These are phyloP conservation scores for Penicillium bialowiezense DNA, from an alignment of 495 filamentous ascomycete genomes.

Conservation along the genomic window DNA sequence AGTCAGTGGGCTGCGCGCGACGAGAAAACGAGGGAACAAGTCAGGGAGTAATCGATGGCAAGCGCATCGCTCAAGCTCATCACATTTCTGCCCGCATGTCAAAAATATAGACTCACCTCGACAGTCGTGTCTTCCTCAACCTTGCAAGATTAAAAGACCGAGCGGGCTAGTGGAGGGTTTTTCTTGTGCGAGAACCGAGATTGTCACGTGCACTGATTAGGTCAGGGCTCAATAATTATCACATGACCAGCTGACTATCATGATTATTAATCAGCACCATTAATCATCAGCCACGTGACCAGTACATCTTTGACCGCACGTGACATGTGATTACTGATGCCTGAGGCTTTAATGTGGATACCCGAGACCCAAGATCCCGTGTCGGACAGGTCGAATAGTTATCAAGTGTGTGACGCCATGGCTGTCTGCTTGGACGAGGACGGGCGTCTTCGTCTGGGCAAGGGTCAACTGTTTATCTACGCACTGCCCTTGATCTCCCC, in stretches of 20 bases:
- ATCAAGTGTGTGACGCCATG: slow-evolving; percentile 8
- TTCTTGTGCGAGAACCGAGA: too few relatives aligned
- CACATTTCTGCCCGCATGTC: slow-evolving; percentile 1
- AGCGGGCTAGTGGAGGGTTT: slow-evolving; percentile 27
- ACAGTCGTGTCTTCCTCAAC: slow-evolving; percentile 59
- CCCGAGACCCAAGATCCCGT: slow-evolving; percentile 15
- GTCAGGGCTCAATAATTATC: too few relatives aligned
- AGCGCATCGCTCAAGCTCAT: slow-evolving; percentile 2
- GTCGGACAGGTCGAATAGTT: slow-evolving; percentile 5
- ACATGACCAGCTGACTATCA: too few relatives aligned
- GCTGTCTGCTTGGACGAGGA: too few relatives aligned
- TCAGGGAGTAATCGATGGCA: background rate
- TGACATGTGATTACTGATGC: too few relatives aligned
- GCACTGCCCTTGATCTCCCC: slow-evolving; percentile 20
- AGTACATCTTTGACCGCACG: too few relatives aligned
- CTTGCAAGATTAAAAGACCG: slow-evolving; percentile 38
- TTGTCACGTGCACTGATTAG: too few relatives aligned
- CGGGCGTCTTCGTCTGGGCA: too few relatives aligned
- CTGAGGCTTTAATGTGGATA: too few relatives aligned
- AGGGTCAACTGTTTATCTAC: slow-evolving; percentile 9
- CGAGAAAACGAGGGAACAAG: background rate
- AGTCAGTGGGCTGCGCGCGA: slow-evolving; percentile 9
- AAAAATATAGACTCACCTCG: slow-evolving; percentile 41
- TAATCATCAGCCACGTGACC: too few relatives aligned
- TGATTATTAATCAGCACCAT: too few relatives aligned